A percentile compares a stretch with the other conserved stretches of the same genome.
Evolutionary conservation across 306 rosid species (phyloP).

Genomic region (Styphnolobium japonicum): DNA sequence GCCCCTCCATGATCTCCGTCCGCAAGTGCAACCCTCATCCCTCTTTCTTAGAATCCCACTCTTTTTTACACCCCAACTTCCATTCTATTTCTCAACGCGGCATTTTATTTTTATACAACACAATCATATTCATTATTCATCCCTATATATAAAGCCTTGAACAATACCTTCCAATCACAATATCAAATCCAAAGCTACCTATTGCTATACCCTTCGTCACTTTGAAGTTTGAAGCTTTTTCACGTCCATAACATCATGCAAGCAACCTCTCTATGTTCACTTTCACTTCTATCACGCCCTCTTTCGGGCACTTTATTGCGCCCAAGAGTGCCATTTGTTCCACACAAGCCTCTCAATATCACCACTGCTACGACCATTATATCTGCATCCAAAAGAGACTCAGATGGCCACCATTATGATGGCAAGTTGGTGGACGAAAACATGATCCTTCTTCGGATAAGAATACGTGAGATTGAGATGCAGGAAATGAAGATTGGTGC

Average conservation of each 20-base stretch:
- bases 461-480: slow-evolving; percentile 50
- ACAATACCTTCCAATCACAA: neutral
- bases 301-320: neutral
- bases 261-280: slow-evolving; percentile 26
- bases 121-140: too few relatives aligned
- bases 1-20: too few relatives aligned
- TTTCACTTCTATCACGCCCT: neutral
- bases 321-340: neutral
- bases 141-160: too few relatives aligned
- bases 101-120: too few relatives aligned
- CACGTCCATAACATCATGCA: slow-evolving; percentile 12
- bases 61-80: too few relatives aligned
- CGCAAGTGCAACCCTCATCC: too few relatives aligned
- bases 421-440: slow-evolving; percentile 56
- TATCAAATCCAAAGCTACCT: neutral
- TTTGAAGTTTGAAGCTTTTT: neutral
- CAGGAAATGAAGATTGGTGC: neutral
- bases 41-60: too few relatives aligned
- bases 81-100: too few relatives aligned
- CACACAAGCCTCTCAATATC: neutral
- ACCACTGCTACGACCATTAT: neutral
- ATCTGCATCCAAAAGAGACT: slow-evolving; percentile 36
- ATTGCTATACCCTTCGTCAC: neutral
- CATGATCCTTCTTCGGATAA: slow-evolving; percentile 56
- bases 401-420: slow-evolving; percentile 32